Base-by-base conservation (phyloP, 805 yeast genomes). In the Ogataea siamensis region DNA sequence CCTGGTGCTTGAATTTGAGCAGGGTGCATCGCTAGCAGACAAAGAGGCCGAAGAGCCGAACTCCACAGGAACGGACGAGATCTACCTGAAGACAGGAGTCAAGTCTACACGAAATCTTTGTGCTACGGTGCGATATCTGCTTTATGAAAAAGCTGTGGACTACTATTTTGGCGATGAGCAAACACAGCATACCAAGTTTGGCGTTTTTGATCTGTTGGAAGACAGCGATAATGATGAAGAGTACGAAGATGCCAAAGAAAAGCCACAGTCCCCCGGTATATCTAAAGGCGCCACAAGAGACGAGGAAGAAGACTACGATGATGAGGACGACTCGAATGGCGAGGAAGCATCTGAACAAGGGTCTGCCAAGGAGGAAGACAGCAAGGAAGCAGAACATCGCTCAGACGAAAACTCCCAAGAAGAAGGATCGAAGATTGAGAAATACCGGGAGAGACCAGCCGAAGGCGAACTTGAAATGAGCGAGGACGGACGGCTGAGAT, bases 141-240 rank as follows among this genome's bases (percentile, higher is more conserved):
- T 84, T 16, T 84, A 86, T 77, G 89, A 83, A 50, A 78, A 75
- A 54, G 88, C 83, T 14, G 68, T 78, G 7, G 82, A 78, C 32
- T 56, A 51, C 32, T 53, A 43, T 17, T 58, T 35, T 28, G 43
- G 38, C 18, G 49, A 46, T 8, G 36, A 37, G 7, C 15, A 19
- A 3, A 24, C 37, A 11, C 36, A 33, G 22, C 37, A 23, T 9
- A 10, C 38, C 4, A 40, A 44, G n/a, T 46, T 38, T 20, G 45
- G 43, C 19, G 46, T 38, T 5, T 50, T 57, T 26, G 46, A 49
- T 6, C 17, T 38, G 4, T 31, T 55, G 5, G 67, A 61, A 9
- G 66, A 62, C 10, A 35, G 33, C 21, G 40, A 39, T 6, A 63
- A 60, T 9, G 60, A 50, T 3, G 66, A 57, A 2, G 51, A 46